Base-by-base conservation (phyloP, 192 early-diverging fungal genomes). In the Chytriomyces confervae region DNA sequence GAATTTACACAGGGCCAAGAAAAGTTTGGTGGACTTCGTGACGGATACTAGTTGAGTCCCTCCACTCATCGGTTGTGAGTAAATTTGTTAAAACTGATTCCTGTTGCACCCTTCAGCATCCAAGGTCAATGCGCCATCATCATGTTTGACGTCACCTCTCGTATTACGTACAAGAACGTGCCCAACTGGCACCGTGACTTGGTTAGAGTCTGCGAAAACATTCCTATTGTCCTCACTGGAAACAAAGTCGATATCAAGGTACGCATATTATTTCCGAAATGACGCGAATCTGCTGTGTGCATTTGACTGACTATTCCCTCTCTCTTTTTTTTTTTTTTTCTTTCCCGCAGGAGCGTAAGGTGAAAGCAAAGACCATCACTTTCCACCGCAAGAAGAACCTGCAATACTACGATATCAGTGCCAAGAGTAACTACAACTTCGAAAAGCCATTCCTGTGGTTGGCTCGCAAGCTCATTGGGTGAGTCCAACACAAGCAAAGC, bases 371-470 rank as follows among this genome's bases (percentile, higher is more conserved):
- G 91, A 92, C 93, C 79, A 99, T 99, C 89, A 98, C 97, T 68
- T 99, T 99, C 95, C 98, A 99, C 91, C 90, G 98, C 81, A 99
- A 99, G 92, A 98, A 98, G 93, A 98, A 98, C 88, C 92, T 99
- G 49, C 98, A 99, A 91, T 99, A 99, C 93, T 99, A 98, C 87
- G 98, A 99, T 86, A 99, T 99, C 85, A 94, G 93, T 69, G 98
- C 98, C 81, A 99, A 99, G 92, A 91, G 89, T 84, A 99, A 99
- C 93, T 99, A 98, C 91, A 99, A 98, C 92, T 98, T 98, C 83
- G 98, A 99, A 90, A 99, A 99, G 94, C 98, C 98, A 70, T 98
- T 98, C 94, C 90, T 99, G 79, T 99, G 97, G 97, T 93, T 99
- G 75, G 97, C 96, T 29, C 92, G 98, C 77, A 98, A 98, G 92